These are phyloP conservation scores for Hypoxylon trugodes DNA, from an alignment of 495 filamentous ascomycete genomes.

Conservation along the genomic window DNA sequence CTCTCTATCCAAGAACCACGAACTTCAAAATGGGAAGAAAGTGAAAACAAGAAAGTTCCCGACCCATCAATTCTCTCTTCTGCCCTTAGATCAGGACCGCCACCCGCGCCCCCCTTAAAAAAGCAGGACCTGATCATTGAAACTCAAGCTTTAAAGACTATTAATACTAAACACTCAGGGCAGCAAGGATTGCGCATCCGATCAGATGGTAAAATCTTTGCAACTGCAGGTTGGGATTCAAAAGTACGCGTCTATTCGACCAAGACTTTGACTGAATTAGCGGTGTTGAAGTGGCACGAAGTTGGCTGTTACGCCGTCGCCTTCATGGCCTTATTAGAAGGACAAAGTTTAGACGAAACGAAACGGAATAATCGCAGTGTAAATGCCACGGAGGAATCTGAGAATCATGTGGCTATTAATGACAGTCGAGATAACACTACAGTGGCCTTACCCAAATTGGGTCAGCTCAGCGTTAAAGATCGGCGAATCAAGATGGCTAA, in stretches of 20 bases:
- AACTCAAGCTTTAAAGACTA: slow-evolving; percentile 59
- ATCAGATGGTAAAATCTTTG: slow-evolving; percentile 82
- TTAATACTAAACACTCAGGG: slow-evolving; percentile 86
- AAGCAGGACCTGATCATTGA: slow-evolving; percentile 37
- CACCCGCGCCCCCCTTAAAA: slow-evolving; percentile 27
- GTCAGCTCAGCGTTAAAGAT: slow-evolving; percentile 63
- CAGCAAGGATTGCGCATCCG: slow-evolving; percentile 85
- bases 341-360: neutral
- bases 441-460: slow-evolving; percentile 37
- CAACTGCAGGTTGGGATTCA: slow-evolving; percentile 93
- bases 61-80: slow-evolving; percentile 41
- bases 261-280: slow-evolving; percentile 85
- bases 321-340: slow-evolving; percentile 66
- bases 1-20: slow-evolving; percentile 9
- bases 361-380: neutral
- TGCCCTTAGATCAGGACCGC: slow-evolving; percentile 22
- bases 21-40: neutral
- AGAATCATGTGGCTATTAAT: neutral
- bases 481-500: slow-evolving; percentile 71
- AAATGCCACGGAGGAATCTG: neutral
- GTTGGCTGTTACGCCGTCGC: slow-evolving; percentile 87
- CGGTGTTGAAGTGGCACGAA: slow-evolving; percentile 95
- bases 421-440: slow-evolving; percentile 1
- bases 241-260: slow-evolving; percentile 80
- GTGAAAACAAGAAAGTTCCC: slow-evolving; percentile 6